Base-by-base conservation (phyloP, 192 early-diverging fungal genomes). In the Chytriomyces hyalinus region DNA sequence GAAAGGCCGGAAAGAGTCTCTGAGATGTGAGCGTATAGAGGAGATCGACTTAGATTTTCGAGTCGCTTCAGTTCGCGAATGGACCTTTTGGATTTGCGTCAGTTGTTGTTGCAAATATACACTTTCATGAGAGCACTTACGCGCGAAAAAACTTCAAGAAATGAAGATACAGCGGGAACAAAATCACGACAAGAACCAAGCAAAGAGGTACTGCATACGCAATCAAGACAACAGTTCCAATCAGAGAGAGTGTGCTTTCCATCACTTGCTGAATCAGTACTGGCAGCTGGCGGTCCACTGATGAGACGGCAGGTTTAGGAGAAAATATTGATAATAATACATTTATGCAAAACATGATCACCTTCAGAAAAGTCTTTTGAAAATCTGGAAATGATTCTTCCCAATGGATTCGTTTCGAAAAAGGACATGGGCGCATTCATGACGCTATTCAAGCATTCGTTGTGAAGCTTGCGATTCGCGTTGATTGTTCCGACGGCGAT, bases 51-150 rank as follows among this genome's bases (percentile, higher is more conserved):
- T 17, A 93, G 87, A 6, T 93, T 92, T 61, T 95, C 94, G 5
- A 97, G 82, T n/a, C 93, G 91, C 76, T 95, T 94, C 43, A 98
- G 65, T 81, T 97, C 94, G 45, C 94, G 92, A 0, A 91, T 92
- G 36, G 36, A 36, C 36, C 4, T 36, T 36, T 36, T 36, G 36
- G 36, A 1, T 36, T 36, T 36, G 36, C 3, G 36, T 36, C 4
- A 36, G 36, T 36, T 26, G 24, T 26, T 26, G 24, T 26, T 36
- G 36, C 36, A 36, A 36, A 36, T 36, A 0, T 0, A 4, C 1
- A 36, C 2, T 36, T 36, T 36, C 36, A 36, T 26, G 36, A 36
- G 36, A 2, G 4, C 36, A 36, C 36, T 36, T 22, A n/a, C 17
- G 57, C 15, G 57, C 57, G 57, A 2, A 60, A 60, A 22, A 60